Evolutionary conservation across 129 eudicot genomes (phyloP).

Genomic region (Gnaphalium uliginosum): DNA sequence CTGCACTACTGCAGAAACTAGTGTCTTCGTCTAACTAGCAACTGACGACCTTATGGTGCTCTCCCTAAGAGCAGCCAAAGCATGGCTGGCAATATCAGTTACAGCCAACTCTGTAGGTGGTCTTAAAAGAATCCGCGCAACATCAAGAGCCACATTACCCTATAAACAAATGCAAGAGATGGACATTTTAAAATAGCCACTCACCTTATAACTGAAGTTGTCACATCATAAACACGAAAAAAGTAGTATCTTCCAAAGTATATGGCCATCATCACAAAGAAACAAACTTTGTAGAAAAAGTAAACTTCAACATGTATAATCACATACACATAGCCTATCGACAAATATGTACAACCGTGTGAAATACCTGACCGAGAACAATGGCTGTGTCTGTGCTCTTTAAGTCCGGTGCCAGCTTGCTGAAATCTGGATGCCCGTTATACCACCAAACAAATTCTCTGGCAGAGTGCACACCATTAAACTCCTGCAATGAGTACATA

Average conservation of each 20-base stretch:
- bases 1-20: not conserved
- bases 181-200: not conserved
- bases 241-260: not conserved
- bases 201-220: not conserved
- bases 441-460: conserved; percentile 99
- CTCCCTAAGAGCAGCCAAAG: conserved; percentile 64
- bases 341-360: not conserved
- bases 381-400: conserved; percentile 91
- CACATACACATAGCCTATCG: not conserved
- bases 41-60: conserved; percentile 70
- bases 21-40: not conserved
- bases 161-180: conserved; percentile 27
- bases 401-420: conserved; percentile 66
- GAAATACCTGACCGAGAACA: conserved; percentile 87
- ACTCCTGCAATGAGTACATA: conserved; percentile 46
- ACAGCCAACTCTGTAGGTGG: conserved; percentile 69
- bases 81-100: conserved; percentile 84
- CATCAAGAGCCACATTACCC: conserved; percentile 99
- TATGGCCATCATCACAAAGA: not conserved
- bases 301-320: not conserved
- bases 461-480: conserved; percentile 79
- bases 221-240: not conserved
- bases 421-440: conserved; percentile 93
- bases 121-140: conserved; percentile 81
- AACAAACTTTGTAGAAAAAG: too few species aligned